Evolutionary conservation across 2,329 filamentous ascomycete species (phyloP).

Genomic region (Monosporascus ibericus): DNA sequence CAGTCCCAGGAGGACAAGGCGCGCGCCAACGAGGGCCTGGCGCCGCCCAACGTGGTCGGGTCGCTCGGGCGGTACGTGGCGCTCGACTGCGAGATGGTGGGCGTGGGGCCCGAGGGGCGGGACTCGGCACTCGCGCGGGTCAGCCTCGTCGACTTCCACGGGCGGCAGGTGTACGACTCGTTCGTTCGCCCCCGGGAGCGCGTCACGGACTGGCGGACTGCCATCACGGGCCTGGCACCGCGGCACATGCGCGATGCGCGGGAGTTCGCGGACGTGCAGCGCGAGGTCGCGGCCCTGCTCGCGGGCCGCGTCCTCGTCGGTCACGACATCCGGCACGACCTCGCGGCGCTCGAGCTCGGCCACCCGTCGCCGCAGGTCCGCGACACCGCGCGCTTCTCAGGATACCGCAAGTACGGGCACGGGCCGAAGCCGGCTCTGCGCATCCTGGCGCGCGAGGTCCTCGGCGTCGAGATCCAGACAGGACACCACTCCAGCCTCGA

Average conservation of each 20-base stretch:
- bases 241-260: conserved; percentile 66
- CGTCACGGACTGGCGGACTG: conserved; percentile 87
- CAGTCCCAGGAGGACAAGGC: conserved; percentile 30
- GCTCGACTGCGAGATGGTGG: conserved; percentile 98
- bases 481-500: conserved; percentile 62
- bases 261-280: conserved; percentile 70
- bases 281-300: conserved; percentile 60
- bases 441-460: conserved; percentile 48
- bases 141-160: conserved; percentile 90
- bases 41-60: conserved; percentile 52
- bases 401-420: conserved; percentile 63
- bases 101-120: conserved; percentile 64
- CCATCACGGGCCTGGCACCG: conserved; percentile 74
- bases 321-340: conserved; percentile 65
- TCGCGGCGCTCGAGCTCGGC: conserved; percentile 66
- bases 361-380: conserved; percentile 75
- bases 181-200: conserved; percentile 73
- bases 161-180: conserved; percentile 87
- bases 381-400: conserved; percentile 74
- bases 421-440: conserved; percentile 65
- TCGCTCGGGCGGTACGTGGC: conserved; percentile 74
- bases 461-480: conserved; percentile 57
- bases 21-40: conserved; percentile 58
- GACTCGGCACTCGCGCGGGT: conserved; percentile 78
- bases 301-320: conserved; percentile 62